Evolutionary conservation across 75 land plant genomes (phyloP), one percentile per base, ranked within the genome.

Genomic region (Ceratopteris richardii): DNA sequence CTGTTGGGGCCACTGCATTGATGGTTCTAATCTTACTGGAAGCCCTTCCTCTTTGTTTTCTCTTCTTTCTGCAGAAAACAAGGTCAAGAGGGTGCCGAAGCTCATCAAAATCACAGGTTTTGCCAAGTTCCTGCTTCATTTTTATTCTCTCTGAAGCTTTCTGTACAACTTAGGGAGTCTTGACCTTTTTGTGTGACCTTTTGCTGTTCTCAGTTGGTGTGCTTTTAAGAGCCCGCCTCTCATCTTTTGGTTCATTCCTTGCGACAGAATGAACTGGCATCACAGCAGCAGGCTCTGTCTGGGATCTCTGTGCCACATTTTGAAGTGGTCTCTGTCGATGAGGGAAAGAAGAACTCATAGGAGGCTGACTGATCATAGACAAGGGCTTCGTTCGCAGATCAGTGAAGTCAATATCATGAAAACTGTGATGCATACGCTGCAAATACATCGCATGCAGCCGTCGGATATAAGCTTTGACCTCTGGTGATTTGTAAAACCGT

Each of bases 1-100:
- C 37, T 33, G 37, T 9, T 3, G 37, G 37, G 3, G 37, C 37
- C 7, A 33, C 37, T 9, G 37, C 37, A 28, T 73, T 68, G 9
- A 64, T 31, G 14, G 46, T 56, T 56, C 83, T 77, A 43, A 66
- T 30, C 29, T 63, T 67, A 11, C 44, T 64, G 10, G 62, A 72
- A 24, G 75, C 44, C 53, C 81, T 90, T 29, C 87, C 89, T 66
- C 99, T 72, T 56, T 83, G 85, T 46, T 90, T 90, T 42, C 99
- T 72, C 74, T 80, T 95, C 82, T 84, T 87, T 67, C 82, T 95
- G 71, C 88, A 82, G 25, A 90, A 80, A 42, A 95, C 97, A 47
- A 95, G 83, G 36, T 95, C 97, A 17, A 86, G 92, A 2, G 99
- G 99, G 72, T 95, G 99, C 27, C 79, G 57, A 4, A 74, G 64